Base-by-base conservation (phyloP, 2,329 filamentous ascomycete species). In the Penicillium sp. region DNA sequence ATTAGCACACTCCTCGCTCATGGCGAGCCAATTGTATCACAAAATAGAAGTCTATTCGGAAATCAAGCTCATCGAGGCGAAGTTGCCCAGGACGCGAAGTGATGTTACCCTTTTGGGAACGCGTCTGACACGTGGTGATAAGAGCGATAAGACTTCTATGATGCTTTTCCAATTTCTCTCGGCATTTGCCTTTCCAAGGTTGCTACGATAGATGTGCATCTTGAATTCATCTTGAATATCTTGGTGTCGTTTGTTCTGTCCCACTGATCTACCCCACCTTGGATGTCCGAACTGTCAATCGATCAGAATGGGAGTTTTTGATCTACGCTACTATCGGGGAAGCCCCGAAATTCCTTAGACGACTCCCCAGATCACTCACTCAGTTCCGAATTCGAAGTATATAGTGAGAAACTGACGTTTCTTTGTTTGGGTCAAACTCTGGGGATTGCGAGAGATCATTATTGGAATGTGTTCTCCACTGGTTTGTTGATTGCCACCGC, bases 1-100 rank as follows among this genome's bases (percentile, higher is more conserved):
- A 63, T 94, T 94, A 14, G 85, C 81, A 59, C 83, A 87, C 13
- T 66, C 63, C 46, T 76, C 72, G 11, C 67, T 65, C 72, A 74
- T 75, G 24, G 45, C 39, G 22, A 45, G 49, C 29, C 44, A 27
- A 16, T 29, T 16, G 38, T 11, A 11, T 34, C 4, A 34, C 4
- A 14, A 34, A 34, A 14, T 34, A 11, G 10, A 9, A 34, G 13
- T 34, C 31, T 11, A 10, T 34, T 34, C 8, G 13, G 31, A 14
- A 34, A 34, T 8, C 29, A 34, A 34, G 10, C 31, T 11, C 10
- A 16, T 39, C 43, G 34, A 27, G 22, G 40, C 27, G 53, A 48
- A 27, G 24, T 27, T 27, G 24, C 24, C 4, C 24, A 27, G 24
- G 45, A 55, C 59, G 54, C 59, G 58, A 56, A 53, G 56, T 54